Conservation (phyloP, 1,284 basidiomycete genomes). For the Megacollybia platyphylla region DNA sequence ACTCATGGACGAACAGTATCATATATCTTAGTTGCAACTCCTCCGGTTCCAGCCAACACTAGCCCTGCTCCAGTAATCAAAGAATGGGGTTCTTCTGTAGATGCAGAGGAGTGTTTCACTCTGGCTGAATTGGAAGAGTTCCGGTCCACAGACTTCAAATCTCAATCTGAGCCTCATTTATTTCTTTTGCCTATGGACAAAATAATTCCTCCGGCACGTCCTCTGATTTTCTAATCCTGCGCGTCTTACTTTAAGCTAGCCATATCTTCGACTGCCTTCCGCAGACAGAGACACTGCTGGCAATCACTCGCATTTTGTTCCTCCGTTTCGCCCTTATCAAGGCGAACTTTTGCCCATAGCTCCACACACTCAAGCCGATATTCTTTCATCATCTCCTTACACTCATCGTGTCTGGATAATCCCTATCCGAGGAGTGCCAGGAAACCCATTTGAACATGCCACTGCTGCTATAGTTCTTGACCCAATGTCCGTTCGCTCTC, state of each 20-base stretch:
- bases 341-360: slow-evolving; percentile 21
- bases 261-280: too few species aligned
- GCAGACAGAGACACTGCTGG: too few species aligned
- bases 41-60: too few species aligned
- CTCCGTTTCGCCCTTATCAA: too few species aligned
- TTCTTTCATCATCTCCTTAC: slow-evolving; percentile 18
- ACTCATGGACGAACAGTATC: too few species aligned
- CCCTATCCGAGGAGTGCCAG: slow-evolving; percentile 36
- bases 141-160: slow-evolving; percentile 14
- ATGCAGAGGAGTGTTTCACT: slow-evolving; percentile 18
- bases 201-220: slow-evolving; percentile 23
- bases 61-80: slow-evolving; percentile 9
- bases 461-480: slow-evolving; percentile 30
- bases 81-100: slow-evolving; percentile 22
- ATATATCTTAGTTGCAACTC: too few species aligned
- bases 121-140: slow-evolving; percentile 31
- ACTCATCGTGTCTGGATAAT: slow-evolving; percentile 48
- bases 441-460: slow-evolving; percentile 33
- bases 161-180: not conserved
- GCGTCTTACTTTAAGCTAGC: too few species aligned
- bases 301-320: too few species aligned
- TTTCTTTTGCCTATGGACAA: slow-evolving; percentile 1
- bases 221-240: slow-evolving; percentile 4
- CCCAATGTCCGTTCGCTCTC: slow-evolving; percentile 9
- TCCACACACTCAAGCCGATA: slow-evolving; percentile 21